These are phyloP conservation scores for Tephrocybe sp. DNA, from an alignment of 768 basidiomycete species.

Conservation along the genomic window DNA sequence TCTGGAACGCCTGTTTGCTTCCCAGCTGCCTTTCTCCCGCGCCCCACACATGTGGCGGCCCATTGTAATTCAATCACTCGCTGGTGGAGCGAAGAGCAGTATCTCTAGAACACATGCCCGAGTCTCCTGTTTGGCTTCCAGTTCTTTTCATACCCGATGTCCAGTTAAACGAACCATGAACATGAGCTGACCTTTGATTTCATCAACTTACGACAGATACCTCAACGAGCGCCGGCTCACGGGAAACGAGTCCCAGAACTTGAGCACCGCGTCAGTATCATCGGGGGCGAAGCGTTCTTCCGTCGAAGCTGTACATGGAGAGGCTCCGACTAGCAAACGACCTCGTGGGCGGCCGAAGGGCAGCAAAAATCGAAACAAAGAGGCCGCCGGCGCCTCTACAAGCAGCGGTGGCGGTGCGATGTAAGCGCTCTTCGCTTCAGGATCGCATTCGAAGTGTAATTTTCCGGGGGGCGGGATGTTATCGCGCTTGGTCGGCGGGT, in stretches of 20 bases:
- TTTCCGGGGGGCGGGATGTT: not conserved
- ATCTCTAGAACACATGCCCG: too few relatives aligned
- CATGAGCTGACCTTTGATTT: slow-evolving; percentile 5
- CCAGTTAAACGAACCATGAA: too few relatives aligned
- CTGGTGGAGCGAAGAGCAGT: too few relatives aligned
- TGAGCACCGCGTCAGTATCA: not conserved
- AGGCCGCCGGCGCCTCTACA: slow-evolving; percentile 1
- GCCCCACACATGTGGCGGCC: too few relatives aligned
- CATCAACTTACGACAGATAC: slow-evolving; percentile 47
- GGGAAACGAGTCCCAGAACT: slow-evolving; percentile 38
- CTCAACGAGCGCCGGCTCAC: slow-evolving; percentile 61
- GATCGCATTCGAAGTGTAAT: not conserved
- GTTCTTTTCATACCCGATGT: too few relatives aligned
- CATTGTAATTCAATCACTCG: too few relatives aligned
- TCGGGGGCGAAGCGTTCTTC: slow-evolving; percentile 30
- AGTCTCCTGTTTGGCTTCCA: too few relatives aligned
- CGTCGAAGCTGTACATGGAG: slow-evolving; percentile 18
- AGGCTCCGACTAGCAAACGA: slow-evolving; percentile 40
- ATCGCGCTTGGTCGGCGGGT: too few relatives aligned
- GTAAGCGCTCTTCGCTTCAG: slow-evolving; percentile 4
- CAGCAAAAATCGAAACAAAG: slow-evolving; percentile 55
- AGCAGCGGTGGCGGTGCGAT: slow-evolving; percentile 6
- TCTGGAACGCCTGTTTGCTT: too few relatives aligned
- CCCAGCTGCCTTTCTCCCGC: too few relatives aligned
- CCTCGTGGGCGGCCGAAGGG: slow-evolving; percentile 71